Evolutionary conservation across 129 eudicot genomes (phyloP).

Genomic region (Lactuca saligna): DNA sequence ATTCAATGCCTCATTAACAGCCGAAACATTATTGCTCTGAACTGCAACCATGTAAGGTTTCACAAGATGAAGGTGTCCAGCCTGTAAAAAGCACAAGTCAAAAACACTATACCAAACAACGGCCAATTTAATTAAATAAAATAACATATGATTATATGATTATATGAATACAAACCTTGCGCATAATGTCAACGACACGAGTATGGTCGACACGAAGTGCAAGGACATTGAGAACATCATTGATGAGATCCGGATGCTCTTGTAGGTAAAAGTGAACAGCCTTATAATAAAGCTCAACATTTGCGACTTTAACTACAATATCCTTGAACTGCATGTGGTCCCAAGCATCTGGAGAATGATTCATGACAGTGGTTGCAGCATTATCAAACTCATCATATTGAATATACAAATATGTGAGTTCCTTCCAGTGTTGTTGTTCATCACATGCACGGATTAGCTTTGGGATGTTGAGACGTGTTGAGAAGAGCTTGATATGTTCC

Average conservation of each 20-base stretch:
- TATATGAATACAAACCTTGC: conserved; percentile 55
- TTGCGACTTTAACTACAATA: conserved; percentile 86
- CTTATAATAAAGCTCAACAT: conserved; percentile 90
- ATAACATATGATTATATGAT: not conserved
- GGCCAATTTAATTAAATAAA: not conserved
- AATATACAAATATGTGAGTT: conserved; percentile 76
- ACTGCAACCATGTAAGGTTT: conserved; percentile 99
- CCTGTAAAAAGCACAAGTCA: conserved; percentile 47
- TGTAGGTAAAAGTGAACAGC: conserved; percentile 94
- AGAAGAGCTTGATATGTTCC: conserved; percentile 93
- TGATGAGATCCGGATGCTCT: conserved; percentile 97
- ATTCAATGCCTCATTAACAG: conserved; percentile 93
- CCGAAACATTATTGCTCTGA: conserved; percentile 94
- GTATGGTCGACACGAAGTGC: conserved; percentile 98
- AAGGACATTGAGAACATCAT: conserved; percentile 88
- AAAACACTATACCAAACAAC: not conserved
- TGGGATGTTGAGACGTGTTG: conserved; percentile 95
- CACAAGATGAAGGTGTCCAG: conserved; percentile 83
- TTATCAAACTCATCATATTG: conserved; percentile 97
- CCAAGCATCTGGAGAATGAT: conserved; percentile 99
- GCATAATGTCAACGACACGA: conserved; percentile 97
- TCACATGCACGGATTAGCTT: conserved; percentile 96
- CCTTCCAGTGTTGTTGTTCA: conserved; percentile 98
- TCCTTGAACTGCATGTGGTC: conserved; percentile 99
- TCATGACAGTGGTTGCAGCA: conserved; percentile 97